A percentile compares a stretch with the other conserved stretches of the same genome.
phyloP scores from a whole-genome alignment of 1,284 basidiomycete species.

The Afroboletus lepidellus region DNA sequence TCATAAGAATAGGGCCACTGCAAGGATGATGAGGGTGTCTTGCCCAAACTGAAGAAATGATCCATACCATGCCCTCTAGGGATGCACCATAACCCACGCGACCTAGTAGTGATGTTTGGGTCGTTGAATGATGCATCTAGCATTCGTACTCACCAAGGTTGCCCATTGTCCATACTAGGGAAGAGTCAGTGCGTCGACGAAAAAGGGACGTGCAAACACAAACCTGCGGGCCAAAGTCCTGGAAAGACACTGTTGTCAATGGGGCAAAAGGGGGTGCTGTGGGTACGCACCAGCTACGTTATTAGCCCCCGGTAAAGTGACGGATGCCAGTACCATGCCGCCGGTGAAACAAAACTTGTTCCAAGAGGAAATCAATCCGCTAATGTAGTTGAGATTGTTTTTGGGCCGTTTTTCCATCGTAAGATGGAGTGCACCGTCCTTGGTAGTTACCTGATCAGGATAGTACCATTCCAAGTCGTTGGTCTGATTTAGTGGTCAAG shows the following conservation, averaged over 20 bases:
- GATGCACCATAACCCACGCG: conserved; percentile 64
- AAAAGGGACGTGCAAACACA: conserved; percentile 11
- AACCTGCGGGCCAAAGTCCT: conserved; percentile 37
- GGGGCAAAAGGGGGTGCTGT: conserved; percentile 37
- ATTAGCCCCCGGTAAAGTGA: conserved; percentile 81
- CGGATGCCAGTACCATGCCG: conserved; percentile 67
- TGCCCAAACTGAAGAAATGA: neutral
- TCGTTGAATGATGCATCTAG: neutral
- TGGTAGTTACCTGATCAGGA: conserved; percentile 79
- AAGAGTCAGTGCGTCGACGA: conserved; percentile 12
- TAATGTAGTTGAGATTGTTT: conserved; percentile 75
- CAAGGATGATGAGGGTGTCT: neutral
- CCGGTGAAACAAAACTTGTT: conserved; percentile 96
- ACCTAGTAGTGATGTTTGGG: conserved; percentile 18
- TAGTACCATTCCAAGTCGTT: conserved; percentile 73
- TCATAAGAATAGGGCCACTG: conserved; percentile 53
- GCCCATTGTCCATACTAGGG: conserved; percentile 59
- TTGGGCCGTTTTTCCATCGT: conserved; percentile 65
- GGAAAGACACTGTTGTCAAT: neutral
- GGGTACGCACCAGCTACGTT: conserved; percentile 43
- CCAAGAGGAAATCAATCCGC: conserved; percentile 74
- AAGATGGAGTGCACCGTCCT: conserved; percentile 76
- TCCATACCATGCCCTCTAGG: conserved; percentile 54
- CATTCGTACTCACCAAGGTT: conserved; percentile 45
- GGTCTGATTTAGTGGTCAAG: conserved; percentile 20